A percentile compares a stretch with the other conserved stretches of the same genome.
Evolutionary conservation across 805 yeast genomes (phyloP).

Genomic region (Candida orba): DNA sequence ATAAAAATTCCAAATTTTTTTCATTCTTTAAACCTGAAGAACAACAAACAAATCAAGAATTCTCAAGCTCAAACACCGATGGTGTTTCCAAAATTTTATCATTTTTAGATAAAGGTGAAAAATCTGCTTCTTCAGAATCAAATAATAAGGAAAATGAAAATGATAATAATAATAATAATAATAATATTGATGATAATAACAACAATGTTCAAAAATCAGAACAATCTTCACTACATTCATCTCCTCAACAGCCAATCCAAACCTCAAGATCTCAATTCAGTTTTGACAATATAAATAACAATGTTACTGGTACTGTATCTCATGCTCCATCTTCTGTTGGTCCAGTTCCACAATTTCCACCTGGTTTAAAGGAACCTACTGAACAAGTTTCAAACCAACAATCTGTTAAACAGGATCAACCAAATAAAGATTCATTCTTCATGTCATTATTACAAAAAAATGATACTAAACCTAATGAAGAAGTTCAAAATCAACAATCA

Average conservation of each 20-base stretch:
- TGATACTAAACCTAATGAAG: conserved; percentile 8
- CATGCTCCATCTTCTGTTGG: conserved; percentile 14
- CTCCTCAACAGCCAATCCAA: conserved; percentile 5
- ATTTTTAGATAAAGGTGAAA: conserved; percentile 18
- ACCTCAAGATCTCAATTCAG: conserved; percentile 7
- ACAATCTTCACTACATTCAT: conserved; percentile 5
- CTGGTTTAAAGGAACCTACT: conserved; percentile 10
- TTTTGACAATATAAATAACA: conserved; percentile 1
- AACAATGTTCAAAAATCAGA: neutral
- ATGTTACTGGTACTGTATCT: conserved; percentile 3
- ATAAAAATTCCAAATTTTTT: conserved; percentile 23
- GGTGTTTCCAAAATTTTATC: conserved; percentile 23
- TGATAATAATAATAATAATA: neutral
- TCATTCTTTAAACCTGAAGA: conserved; percentile 22
- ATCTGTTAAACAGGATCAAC: conserved; percentile 5
- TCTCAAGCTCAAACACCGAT: conserved; percentile 4
- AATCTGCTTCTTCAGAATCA: conserved; percentile 6
- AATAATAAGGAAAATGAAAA: neutral
- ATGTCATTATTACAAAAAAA: conserved; percentile 18
- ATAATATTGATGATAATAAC: too few species aligned
- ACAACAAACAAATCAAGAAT: conserved; percentile 1
- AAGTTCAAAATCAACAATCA: neutral
- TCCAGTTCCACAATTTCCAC: conserved; percentile 14
- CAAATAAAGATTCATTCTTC: conserved; percentile 19
- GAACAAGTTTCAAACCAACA: conserved; percentile 3